These are phyloP conservation scores for Xylaria sp. DNA, from an alignment of 2,329 filamentous ascomycete genomes.

Conservation along the genomic window DNA sequence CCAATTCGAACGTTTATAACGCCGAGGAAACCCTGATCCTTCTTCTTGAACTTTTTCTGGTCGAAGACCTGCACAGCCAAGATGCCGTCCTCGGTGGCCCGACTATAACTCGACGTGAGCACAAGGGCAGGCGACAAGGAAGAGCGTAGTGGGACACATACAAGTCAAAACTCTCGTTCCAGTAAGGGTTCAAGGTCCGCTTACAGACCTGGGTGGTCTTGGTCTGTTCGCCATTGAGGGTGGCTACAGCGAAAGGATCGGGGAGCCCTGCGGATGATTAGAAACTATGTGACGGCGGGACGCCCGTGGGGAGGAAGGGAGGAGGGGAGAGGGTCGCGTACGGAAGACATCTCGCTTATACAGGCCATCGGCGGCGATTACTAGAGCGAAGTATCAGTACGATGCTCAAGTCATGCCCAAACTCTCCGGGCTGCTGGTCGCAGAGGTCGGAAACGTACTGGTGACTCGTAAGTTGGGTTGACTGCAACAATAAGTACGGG, in stretches of 20 bases:
- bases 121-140: conserved; percentile 37
- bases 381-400: conserved; percentile 59
- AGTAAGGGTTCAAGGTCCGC: conserved; percentile 98
- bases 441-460: conserved; percentile 68
- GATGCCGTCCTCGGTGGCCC: conserved; percentile 93
- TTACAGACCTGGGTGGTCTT: conserved; percentile 98
- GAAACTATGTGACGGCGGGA: not conserved
- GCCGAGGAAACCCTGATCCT: conserved; percentile 98
- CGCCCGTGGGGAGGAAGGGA: not conserved
- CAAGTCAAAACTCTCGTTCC: conserved; percentile 99
- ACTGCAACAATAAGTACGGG: conserved; percentile 55
- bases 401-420: not conserved
- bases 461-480: conserved; percentile 92
- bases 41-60: conserved; percentile 99
- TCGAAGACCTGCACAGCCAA: conserved; percentile 98
- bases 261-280: conserved; percentile 78
- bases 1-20: conserved; percentile 98
- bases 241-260: conserved; percentile 97
- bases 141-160: conserved; percentile 61
- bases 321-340: conserved; percentile 63
- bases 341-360: conserved; percentile 99
- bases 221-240: conserved; percentile 96
- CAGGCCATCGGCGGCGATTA: conserved; percentile 97
- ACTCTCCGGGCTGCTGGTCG: not conserved
- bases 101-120: conserved; percentile 63